Evolutionary conservation across 768 basidiomycete species (phyloP), one percentile per base, ranked within the genome.

Genomic region (Podaxis rugospora): DNA sequence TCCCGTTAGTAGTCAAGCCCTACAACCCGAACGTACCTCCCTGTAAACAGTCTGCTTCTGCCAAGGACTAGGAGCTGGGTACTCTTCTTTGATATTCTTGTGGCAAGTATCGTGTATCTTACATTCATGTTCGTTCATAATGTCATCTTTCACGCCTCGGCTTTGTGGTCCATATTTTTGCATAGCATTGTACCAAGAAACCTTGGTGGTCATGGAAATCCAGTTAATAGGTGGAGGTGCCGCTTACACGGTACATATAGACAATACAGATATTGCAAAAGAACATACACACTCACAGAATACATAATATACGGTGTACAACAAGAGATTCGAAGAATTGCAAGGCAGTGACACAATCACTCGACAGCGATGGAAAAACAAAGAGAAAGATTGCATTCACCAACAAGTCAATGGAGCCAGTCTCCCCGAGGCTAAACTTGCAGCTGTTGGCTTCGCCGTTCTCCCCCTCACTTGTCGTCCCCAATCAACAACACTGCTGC

Each of bases 1-100:
- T 84, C 54, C 88, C 88, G 5, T 64, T 89, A 47, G 64, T 81
- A 49, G 78, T 89, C 61, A 78, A 74, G 62, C 76, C 68, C 27
- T 74, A 71, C 55, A 61, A 62, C 27, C 25, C 60, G 25, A 39
- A 35, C 32, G 37, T 35, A 23, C 16, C n/a, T 25, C 13, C 28
- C 13, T 13, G 11, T 47, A n/a, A 27, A 23, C 25, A 27, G 23
- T 3, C 4, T 36, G 2, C 32, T 18, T 4, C 18, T 16, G 9
- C 52, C 23, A 9, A 11, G 18, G 21, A 49, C 36, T 21, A 39
- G 16, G 18, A 13, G 37, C 3, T 9, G 52, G 13, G 2, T 6
- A 13, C n/a, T 47, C 46, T 44, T 49, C n/a, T n/a, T 35, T 49
- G 27, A n/a, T 21, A n/a, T 3, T 36, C 6, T 18, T 47, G 25